Base-by-base conservation (phyloP, 441 rosid genomes). In the Syzygium syzygioides region DNA sequence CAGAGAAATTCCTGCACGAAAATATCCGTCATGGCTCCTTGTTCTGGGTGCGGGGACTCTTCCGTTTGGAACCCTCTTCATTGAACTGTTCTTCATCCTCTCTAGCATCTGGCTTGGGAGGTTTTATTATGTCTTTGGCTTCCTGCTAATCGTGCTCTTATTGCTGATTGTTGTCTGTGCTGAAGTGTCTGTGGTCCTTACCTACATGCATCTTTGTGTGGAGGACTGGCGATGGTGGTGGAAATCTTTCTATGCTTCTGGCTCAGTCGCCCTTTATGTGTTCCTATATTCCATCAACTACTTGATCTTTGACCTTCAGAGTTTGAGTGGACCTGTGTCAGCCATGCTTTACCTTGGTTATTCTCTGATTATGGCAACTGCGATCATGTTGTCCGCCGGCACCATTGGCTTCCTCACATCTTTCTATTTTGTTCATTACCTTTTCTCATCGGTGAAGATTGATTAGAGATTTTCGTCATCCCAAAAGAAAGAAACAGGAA, bases 181-280 rank as follows among this genome's bases (percentile, higher is more conserved):
- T 45, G 99, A 98, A 92, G 99, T 98, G 17, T 98, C 99, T 3
- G 96, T 98, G 88, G 99, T 98, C 59, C 94, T 97, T 71, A 98
- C 99, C 59, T 98, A 98, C 92, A 97, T 98, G 99, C 99, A 98
- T 86, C 99, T 98, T 19, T 98, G 99, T 32, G 98, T 95, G 34
- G 99, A 98, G 93, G 99, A 98, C 88, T 98, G 98, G 98, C 94
- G 94, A 85, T 98, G 99, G 99, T 97, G 99, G 99, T 98, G 99
- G 99, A 98, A 98, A 94, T 94, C 99, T 14, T 98, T 98, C 95
- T 98, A 90, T 79, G 98, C 99, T 26, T 97, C 99, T 19, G 99
- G 98, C 60, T 97, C 98, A 28, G 99, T 96, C 9, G 94, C 99
- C 7, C 92, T 97, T 85, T 98, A 96, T 34, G 96, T 98, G 54